Conservation (phyloP, 495 filamentous ascomycete genomes). For the Cudoniella acicularis region DNA sequence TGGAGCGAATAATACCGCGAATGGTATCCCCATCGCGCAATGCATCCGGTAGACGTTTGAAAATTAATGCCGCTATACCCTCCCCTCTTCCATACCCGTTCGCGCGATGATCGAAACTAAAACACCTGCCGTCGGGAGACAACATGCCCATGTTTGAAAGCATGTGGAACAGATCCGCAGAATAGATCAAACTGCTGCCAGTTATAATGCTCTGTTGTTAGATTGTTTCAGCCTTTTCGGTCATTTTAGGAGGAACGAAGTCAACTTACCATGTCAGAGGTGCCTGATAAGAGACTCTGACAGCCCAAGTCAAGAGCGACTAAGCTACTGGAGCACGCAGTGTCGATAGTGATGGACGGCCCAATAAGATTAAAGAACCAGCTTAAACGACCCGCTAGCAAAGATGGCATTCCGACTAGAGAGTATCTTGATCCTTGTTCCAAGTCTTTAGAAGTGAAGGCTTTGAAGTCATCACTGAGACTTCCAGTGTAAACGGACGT, state of each 20-base stretch:
- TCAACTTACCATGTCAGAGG: constrained; percentile 32
- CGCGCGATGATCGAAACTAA: constrained; percentile 57
- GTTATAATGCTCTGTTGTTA: constrained; percentile 1
- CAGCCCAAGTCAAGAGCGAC: constrained; percentile 67
- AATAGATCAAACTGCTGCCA: not conserved
- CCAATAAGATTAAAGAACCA: constrained; percentile 54
- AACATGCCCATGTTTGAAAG: constrained; percentile 29
- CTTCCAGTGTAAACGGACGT: constrained; percentile 32
- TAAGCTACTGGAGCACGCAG: constrained; percentile 78
- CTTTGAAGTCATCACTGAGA: constrained; percentile 34
- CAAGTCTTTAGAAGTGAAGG: too few relatives aligned
- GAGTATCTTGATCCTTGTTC: constrained; percentile 23
- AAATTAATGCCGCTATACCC: constrained; percentile 49
- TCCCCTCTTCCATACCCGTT: constrained; percentile 68
- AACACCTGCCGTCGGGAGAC: constrained; percentile 41
- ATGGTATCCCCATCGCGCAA: constrained; percentile 53
- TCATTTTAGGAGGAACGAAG: too few relatives aligned
- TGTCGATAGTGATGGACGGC: constrained; percentile 71
- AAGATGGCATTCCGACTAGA: constrained; percentile 36
- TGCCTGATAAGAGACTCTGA: constrained; percentile 64
- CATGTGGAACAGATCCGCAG: constrained; percentile 5
- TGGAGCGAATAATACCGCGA: constrained; percentile 55
- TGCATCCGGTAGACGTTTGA: constrained; percentile 59
- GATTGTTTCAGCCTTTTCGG: too few relatives aligned
- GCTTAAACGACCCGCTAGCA: constrained; percentile 59